phyloP scores from a whole-genome alignment of 2,329 filamentous ascomycete species.

The Fusarium sp. region DNA sequence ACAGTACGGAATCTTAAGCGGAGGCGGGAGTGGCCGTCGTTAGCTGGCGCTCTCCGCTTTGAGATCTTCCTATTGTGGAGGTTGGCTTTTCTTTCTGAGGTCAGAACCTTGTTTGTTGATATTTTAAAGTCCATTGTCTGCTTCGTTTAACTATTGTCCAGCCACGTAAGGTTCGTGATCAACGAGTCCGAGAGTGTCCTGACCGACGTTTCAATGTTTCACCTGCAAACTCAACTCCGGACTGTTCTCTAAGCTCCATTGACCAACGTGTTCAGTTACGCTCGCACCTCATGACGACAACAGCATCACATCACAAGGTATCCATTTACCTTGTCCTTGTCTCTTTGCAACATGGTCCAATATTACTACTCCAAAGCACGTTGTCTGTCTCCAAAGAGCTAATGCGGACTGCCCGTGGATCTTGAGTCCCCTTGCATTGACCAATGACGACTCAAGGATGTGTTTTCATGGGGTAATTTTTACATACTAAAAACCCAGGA shows the following conservation, averaged over 20 bases:
- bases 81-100: neutral
- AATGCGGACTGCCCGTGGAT: constrained; percentile 23
- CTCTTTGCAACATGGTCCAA: neutral
- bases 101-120: neutral
- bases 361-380: constrained; percentile 15
- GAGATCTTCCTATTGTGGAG: neutral
- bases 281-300: constrained; percentile 24
- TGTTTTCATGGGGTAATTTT: constrained; percentile 49
- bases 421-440: constrained; percentile 16
- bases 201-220: constrained; percentile 9
- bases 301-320: constrained; percentile 36
- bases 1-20: neutral
- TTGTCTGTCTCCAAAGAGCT: constrained; percentile 24
- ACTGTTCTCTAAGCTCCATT: neutral
- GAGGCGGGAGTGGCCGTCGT: constrained; percentile 35
- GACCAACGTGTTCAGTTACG: constrained; percentile 13
- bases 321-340: constrained; percentile 13
- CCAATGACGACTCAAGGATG: constrained; percentile 16
- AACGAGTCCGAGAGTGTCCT: neutral
- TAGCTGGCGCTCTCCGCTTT: constrained; percentile 13
- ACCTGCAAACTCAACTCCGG: neutral
- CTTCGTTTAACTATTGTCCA: neutral
- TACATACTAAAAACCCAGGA: constrained; percentile 51
- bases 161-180: constrained; percentile 2
- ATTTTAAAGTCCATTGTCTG: neutral